phyloP scores from a whole-genome alignment of 2,329 filamentous ascomycete genomes.

The Proliferodiscus dingleyae region DNA sequence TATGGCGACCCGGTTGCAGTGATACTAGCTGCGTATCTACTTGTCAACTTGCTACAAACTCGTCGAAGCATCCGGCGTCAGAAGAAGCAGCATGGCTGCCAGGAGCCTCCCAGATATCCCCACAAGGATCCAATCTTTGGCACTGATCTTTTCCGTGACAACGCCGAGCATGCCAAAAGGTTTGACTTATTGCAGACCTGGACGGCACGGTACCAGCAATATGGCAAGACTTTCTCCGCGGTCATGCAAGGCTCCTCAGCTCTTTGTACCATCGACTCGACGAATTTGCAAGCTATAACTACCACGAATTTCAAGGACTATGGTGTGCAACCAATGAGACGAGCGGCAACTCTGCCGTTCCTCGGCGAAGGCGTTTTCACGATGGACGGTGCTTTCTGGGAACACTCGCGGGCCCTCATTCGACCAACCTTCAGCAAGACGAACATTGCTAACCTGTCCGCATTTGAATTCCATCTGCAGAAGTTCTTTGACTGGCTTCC shows the following conservation, averaged over 20 bases:
- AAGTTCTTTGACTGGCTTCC: conserved; percentile 2
- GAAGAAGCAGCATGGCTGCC: conserved; percentile 1
- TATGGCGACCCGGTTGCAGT: not conserved
- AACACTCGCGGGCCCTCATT: conserved; percentile 36
- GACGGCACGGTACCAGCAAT: not conserved
- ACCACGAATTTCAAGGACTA: conserved; percentile 45
- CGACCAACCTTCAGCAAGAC: conserved; percentile 47
- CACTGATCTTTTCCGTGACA: not conserved
- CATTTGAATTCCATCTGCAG: conserved; percentile 57
- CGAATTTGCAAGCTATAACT: conserved; percentile 49
- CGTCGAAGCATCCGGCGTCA: not conserved
- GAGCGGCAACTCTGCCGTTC: conserved; percentile 41
- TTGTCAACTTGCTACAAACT: not conserved
- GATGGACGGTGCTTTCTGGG: conserved; percentile 13
- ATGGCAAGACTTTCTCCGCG: not conserved
- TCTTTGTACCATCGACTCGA: conserved; percentile 13
- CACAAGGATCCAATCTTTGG: conserved; percentile 4
- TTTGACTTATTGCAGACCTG: not conserved
- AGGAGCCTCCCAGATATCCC: not conserved
- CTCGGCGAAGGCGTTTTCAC: conserved; percentile 16
- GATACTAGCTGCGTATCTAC: not conserved
- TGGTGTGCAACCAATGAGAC: conserved; percentile 49
- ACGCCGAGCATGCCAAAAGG: not conserved
- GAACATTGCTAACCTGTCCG: conserved; percentile 58
- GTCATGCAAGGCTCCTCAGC: not conserved